These are phyloP conservation scores for Melastoma candidum DNA, from an alignment of 441 rosid species.

Conservation along the genomic window DNA sequence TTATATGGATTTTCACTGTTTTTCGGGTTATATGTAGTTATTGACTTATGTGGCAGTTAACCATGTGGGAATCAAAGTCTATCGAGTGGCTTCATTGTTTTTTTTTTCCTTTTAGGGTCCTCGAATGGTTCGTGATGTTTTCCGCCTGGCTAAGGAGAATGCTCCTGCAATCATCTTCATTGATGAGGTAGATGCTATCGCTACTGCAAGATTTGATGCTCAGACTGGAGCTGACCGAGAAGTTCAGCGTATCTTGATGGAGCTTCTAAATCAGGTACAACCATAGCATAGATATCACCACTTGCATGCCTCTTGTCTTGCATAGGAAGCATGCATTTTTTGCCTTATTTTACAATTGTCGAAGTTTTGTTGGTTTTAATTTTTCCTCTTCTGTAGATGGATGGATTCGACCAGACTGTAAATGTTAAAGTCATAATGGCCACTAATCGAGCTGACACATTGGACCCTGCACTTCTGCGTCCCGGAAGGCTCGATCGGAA, in stretches of 20 bases:
- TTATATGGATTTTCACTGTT: conserved; percentile 1
- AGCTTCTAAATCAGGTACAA: conserved; percentile 81
- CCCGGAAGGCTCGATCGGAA: conserved; percentile 97
- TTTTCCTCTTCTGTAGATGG: conserved; percentile 50
- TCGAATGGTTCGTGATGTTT: conserved; percentile 99
- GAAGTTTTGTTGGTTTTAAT: not conserved
- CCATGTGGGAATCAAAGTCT: not conserved
- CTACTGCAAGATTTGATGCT: conserved; percentile 99
- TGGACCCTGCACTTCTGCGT: conserved; percentile 98
- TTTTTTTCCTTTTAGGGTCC: conserved; percentile 51
- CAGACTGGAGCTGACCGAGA: conserved; percentile 99
- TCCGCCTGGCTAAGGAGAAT: conserved; percentile 95
- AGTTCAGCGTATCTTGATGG: conserved; percentile 97
- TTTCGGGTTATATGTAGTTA: not conserved
- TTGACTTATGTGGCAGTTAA: conserved; percentile 1
- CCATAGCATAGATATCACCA: too few relatives aligned
- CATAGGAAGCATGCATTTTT: too few relatives aligned
- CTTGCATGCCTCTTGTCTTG: too few relatives aligned
- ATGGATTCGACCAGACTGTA: conserved; percentile 96
- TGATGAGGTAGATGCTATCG: conserved; percentile 98
- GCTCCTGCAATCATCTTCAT: conserved; percentile 98
- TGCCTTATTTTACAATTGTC: too few relatives aligned
- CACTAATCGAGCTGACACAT: conserved; percentile 92
- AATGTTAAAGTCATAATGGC: conserved; percentile 99
- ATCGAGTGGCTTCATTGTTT: conserved; percentile 2